phyloP scores from a whole-genome alignment of 2,329 filamentous ascomycete species.

The Tolypocladium inflatum region DNA sequence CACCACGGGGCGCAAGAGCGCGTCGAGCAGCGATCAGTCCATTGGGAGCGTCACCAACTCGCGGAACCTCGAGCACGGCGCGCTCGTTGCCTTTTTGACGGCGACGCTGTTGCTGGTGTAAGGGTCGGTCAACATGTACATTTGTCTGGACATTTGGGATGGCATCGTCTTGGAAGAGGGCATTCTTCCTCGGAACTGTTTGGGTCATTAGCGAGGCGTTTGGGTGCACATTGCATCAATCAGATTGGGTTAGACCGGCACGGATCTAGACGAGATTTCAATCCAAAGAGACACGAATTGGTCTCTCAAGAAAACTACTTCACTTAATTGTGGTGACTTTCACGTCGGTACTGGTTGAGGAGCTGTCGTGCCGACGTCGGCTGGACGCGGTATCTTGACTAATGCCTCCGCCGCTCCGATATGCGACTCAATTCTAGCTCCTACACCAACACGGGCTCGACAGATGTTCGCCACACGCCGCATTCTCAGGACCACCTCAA shows the following conservation, averaged over 20 bases:
- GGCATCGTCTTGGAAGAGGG: not conserved
- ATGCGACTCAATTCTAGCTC: not conserved
- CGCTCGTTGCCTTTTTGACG: slow-evolving; percentile 33
- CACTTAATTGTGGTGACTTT: not conserved
- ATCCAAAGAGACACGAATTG: not conserved
- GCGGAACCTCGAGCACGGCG: slow-evolving; percentile 22
- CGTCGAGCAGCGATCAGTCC: slow-evolving; percentile 5
- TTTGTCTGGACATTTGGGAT: not conserved
- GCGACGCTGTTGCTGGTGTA: slow-evolving; percentile 29
- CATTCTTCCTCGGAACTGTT: not conserved
- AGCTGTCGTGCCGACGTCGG: not conserved
- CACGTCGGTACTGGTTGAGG: not conserved
- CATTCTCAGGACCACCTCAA: not conserved
- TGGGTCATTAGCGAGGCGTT: not conserved
- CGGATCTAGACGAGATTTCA: not conserved
- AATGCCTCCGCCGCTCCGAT: not conserved
- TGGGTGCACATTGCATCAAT: not conserved
- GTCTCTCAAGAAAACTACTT: not conserved
- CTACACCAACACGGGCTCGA: not conserved
- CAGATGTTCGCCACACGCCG: not conserved
- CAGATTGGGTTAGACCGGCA: not conserved
- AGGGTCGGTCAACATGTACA: not conserved
- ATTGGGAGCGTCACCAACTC: slow-evolving; percentile 4
- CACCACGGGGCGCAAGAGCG: slow-evolving; percentile 23
- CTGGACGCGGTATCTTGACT: not conserved